Conservation (phyloP, 495 filamentous ascomycete genomes). For the Pseudomonodictys pantanalensis region DNA sequence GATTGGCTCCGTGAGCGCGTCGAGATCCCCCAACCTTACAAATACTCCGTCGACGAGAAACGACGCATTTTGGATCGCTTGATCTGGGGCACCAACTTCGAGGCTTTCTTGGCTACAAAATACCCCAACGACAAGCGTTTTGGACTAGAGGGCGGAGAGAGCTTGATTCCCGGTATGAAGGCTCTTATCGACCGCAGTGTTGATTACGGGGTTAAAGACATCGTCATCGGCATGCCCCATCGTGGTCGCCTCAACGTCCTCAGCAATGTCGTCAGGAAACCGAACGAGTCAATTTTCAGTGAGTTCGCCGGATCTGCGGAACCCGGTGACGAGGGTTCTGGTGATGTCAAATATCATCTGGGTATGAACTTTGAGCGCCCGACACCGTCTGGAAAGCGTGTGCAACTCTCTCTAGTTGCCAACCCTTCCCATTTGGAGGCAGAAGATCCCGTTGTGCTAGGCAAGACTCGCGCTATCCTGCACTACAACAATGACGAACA, state of each 20-base stretch:
- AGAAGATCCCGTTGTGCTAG: slow-evolving; percentile 95
- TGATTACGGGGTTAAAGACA: slow-evolving; percentile 97
- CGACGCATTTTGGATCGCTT: slow-evolving; percentile 93
- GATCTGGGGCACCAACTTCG: slow-evolving; percentile 97
- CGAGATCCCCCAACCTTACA: slow-evolving; percentile 90
- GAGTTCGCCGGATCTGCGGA: slow-evolving; percentile 90
- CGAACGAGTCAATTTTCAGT: slow-evolving; percentile 98
- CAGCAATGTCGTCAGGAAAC: slow-evolving; percentile 97
- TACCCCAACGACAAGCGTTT: slow-evolving; percentile 99
- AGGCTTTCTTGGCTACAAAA: slow-evolving; percentile 89
- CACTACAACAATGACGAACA: slow-evolving; percentile 98
- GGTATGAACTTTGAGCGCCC: slow-evolving; percentile 99
- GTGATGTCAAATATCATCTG: slow-evolving; percentile 98
- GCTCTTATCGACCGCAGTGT: slow-evolving; percentile 96
- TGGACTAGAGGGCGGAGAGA: slow-evolving; percentile 94
- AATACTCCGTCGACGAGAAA: slow-evolving; percentile 96
- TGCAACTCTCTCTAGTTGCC: slow-evolving; percentile 95
- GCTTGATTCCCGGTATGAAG: slow-evolving; percentile 98
- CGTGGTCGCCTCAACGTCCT: slow-evolving; percentile 97
- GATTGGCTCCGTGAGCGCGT: slow-evolving; percentile 95
- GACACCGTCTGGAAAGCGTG: slow-evolving; percentile 95
- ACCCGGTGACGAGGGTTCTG: slow-evolving; percentile 91
- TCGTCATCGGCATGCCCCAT: slow-evolving; percentile 98
- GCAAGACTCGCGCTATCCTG: slow-evolving; percentile 95
- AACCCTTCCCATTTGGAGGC: slow-evolving; percentile 99